These are phyloP conservation scores for Wallemia mellicola DNA, from an alignment of 1,284 basidiomycete species.

Conservation along the genomic window DNA sequence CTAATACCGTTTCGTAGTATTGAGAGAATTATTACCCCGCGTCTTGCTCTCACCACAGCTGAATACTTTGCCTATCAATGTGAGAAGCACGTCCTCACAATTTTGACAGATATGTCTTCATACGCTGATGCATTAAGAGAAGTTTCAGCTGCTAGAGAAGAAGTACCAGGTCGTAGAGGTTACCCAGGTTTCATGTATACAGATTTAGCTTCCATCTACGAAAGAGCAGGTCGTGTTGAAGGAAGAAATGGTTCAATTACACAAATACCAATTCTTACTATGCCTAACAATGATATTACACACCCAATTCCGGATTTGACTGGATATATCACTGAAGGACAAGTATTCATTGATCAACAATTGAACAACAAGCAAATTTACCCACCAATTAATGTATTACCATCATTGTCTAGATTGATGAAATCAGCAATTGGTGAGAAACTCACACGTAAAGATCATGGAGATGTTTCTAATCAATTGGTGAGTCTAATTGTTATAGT, in stretches of 20 bases:
- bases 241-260: slow-evolving; percentile 98
- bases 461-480: slow-evolving; percentile 93
- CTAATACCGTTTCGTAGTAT: slow-evolving; percentile 21
- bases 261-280: slow-evolving; percentile 96
- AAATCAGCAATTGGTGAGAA: slow-evolving; percentile 97
- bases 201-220: slow-evolving; percentile 86
- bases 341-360: slow-evolving; percentile 93
- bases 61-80: slow-evolving; percentile 99
- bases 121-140: slow-evolving; percentile 96
- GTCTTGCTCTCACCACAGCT: slow-evolving; percentile 87
- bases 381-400: slow-evolving; percentile 97
- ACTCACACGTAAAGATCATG: slow-evolving; percentile 89
- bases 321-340: slow-evolving; percentile 94
- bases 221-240: slow-evolving; percentile 91
- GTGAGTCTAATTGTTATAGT: slow-evolving; percentile 23
- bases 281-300: slow-evolving; percentile 99
- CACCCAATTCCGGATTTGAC: slow-evolving; percentile 99
- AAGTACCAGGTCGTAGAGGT: slow-evolving; percentile 95
- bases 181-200: slow-evolving; percentile 99
- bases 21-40: slow-evolving; percentile 97
- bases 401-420: slow-evolving; percentile 95
- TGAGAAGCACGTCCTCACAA: slow-evolving; percentile 97
- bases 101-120: slow-evolving; percentile 95
- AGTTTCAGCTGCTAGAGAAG: slow-evolving; percentile 90
- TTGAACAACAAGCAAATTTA: slow-evolving; percentile 88